Evolutionary conservation across 306 rosid genomes (phyloP).

Genomic region (Casuarina cunninghamiana): DNA sequence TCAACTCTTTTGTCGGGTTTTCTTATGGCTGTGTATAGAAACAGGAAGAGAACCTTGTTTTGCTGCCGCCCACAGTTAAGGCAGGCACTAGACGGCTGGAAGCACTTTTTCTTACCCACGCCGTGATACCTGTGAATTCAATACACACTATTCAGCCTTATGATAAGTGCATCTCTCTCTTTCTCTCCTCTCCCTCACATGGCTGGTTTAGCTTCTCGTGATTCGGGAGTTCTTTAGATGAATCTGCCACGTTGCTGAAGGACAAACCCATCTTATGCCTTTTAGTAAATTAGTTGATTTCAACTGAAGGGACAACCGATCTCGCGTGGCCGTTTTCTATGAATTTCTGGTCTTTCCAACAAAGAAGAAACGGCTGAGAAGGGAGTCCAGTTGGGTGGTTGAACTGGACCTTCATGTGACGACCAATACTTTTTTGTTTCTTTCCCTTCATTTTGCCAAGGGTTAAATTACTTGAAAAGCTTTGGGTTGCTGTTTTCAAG

Average conservation of each 20-base stretch:
- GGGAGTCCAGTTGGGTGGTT: not conserved
- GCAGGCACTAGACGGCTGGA: not conserved
- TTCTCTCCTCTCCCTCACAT: conserved; percentile 24
- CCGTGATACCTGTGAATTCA: conserved; percentile 38
- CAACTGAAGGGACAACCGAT: no score
- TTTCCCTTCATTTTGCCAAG: not conserved
- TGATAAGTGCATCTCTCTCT: conserved; percentile 12
- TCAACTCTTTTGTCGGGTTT: not conserved
- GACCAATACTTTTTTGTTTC: not conserved
- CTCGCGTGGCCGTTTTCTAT: not conserved
- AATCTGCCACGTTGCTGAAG: not conserved
- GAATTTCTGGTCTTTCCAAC: not conserved
- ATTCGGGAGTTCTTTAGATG: conserved; percentile 24
- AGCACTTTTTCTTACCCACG: conserved; percentile 14
- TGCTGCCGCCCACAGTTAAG: not conserved
- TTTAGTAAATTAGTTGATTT: not conserved
- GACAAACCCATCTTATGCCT: not conserved
- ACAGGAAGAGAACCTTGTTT: not conserved
- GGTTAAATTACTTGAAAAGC: not conserved
- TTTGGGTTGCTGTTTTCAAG: not conserved
- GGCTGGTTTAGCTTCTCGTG: conserved; percentile 34
- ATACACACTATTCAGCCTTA: not conserved
- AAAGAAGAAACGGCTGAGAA: not conserved
- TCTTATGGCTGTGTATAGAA: not conserved
- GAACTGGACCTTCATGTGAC: not conserved